phyloP scores from a whole-genome alignment of 192 early-diverging fungal genomes.

The Backusella australiensis region DNA sequence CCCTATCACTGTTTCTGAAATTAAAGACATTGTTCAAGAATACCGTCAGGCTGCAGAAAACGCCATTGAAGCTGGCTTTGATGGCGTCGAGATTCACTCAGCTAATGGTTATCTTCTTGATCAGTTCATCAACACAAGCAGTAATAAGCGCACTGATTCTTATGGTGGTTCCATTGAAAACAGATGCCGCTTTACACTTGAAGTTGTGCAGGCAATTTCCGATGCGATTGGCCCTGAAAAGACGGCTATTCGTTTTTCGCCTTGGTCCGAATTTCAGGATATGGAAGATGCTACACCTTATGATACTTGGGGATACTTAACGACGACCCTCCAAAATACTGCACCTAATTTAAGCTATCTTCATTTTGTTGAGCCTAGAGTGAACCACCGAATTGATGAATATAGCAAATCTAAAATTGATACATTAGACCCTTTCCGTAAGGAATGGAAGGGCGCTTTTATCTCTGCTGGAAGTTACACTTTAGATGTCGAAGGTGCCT shows the following conservation, averaged over 20 bases:
- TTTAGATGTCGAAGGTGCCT: constrained; percentile 5
- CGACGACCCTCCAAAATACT: constrained; percentile 14
- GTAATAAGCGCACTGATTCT: constrained; percentile 68
- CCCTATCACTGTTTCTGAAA: constrained; percentile 11
- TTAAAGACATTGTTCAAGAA: constrained; percentile 2
- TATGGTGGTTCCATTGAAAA: constrained; percentile 24
- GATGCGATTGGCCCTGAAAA: constrained; percentile 21
- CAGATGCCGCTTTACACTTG: constrained; percentile 17
- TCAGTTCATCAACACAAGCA: constrained; percentile 74
- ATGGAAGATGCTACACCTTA: constrained; percentile 24
- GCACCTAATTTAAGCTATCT: constrained; percentile 26
- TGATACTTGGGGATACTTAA: constrained; percentile 25
- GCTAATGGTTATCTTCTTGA: constrained; percentile 89
- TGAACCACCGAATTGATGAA: constrained; percentile 1
- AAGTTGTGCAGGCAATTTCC: constrained; percentile 18
- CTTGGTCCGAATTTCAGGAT: constrained; percentile 29
- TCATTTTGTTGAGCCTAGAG: constrained; percentile 27
- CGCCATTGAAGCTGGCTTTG: constrained; percentile 80
- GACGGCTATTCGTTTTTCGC: constrained; percentile 33
- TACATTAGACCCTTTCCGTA: constrained; percentile 8
- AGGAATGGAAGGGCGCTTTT: constrained; percentile 9
- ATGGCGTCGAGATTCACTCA: constrained; percentile 85
- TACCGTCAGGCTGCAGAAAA: constrained; percentile 55
- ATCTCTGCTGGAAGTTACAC: constrained; percentile 26
- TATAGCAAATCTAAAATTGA: not conserved